Conservation (phyloP, 78 protist genomes). For the Dictyostelium capitatum region DNA sequence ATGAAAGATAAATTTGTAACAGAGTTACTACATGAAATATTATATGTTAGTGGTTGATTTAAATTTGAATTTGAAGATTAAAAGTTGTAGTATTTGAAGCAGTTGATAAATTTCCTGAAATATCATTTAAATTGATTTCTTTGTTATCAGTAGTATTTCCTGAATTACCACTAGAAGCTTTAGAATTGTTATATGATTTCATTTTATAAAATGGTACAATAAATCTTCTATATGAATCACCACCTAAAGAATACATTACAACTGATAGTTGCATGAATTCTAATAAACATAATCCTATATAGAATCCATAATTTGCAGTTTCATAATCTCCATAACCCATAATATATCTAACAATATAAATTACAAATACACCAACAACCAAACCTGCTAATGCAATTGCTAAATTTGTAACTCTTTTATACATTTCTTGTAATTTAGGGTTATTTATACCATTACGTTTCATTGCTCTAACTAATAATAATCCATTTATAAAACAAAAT, state of each 20-base stretch:
- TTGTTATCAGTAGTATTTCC: background rate
- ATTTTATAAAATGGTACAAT: background rate
- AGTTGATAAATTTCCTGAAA: background rate
- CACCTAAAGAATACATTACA: background rate
- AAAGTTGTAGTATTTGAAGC: background rate
- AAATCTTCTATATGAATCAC: background rate
- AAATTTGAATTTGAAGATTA: background rate
- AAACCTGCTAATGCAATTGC: background rate
- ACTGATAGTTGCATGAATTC: background rate
- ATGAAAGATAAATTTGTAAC: background rate
- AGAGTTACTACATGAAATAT: background rate
- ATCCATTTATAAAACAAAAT: constrained; percentile 9
- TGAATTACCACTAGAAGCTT: background rate
- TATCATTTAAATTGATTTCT: background rate
- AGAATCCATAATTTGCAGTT: background rate
- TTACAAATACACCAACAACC: background rate
- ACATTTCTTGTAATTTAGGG: background rate
- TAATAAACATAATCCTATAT: background rate
- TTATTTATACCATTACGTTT: background rate
- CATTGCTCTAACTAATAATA: constrained; percentile 1
- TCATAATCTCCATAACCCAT: background rate
- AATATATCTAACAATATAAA: background rate
- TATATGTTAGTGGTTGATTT: too few species aligned
- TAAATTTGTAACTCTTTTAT: background rate
- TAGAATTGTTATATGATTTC: background rate